Conservation (phyloP, 202 grass and related monocot genomes). For the Brachypodium distachyon region DNA sequence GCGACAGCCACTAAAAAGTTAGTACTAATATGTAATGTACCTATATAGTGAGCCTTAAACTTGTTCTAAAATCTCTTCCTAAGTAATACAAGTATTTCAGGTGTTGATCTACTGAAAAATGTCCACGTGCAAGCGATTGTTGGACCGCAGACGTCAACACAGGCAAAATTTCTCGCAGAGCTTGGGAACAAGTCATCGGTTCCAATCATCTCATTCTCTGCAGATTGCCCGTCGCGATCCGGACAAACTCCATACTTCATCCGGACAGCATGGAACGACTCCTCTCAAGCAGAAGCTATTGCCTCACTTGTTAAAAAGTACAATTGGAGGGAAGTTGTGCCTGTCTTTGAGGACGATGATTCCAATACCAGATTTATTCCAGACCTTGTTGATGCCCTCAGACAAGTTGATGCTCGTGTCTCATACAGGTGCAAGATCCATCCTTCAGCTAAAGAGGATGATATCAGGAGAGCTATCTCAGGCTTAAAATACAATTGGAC, state of each 20-base stretch:
- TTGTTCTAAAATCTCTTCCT: neutral
- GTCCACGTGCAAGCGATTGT: slow-evolving; percentile 52
- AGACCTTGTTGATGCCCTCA: slow-evolving; percentile 45
- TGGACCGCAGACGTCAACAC: slow-evolving; percentile 45
- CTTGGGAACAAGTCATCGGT: slow-evolving; percentile 45
- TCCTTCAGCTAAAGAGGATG: neutral
- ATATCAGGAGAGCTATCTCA: slow-evolving; percentile 21
- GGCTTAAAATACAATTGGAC: slow-evolving; percentile 30
- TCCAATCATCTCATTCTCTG: slow-evolving; percentile 63
- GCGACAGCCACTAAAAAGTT: neutral
- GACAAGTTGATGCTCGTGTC: slow-evolving; percentile 24
- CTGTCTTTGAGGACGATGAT: slow-evolving; percentile 34
- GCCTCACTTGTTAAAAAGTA: slow-evolving; percentile 38
- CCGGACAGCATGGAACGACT: slow-evolving; percentile 44
- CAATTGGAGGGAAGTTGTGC: slow-evolving; percentile 47
- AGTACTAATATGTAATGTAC: neutral
- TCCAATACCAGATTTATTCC: slow-evolving; percentile 31
- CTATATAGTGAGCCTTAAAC: neutral
- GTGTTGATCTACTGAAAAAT: slow-evolving; percentile 57
- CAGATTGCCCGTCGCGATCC: slow-evolving; percentile 11
- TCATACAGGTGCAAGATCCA: slow-evolving; percentile 31
- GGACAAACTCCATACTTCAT: slow-evolving; percentile 52
- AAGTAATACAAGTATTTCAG: slow-evolving; percentile 9
- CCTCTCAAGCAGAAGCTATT: slow-evolving; percentile 42
- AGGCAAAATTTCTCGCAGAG: slow-evolving; percentile 43